Conservation (phyloP, 306 rosid species). For the Mimosa pudica region DNA sequence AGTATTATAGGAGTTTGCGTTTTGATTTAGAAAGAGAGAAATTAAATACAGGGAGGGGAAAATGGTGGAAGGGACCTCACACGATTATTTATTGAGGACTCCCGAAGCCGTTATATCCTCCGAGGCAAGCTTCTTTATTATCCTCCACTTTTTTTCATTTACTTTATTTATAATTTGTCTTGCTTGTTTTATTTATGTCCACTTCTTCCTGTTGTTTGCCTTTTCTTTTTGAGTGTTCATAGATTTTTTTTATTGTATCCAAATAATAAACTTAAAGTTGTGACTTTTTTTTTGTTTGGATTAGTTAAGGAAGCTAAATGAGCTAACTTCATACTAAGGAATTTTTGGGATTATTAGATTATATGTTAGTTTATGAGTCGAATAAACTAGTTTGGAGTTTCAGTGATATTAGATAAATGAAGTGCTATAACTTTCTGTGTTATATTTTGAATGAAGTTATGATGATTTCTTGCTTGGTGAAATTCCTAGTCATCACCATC, state of each 20-base stretch:
- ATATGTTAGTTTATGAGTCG: too few relatives aligned
- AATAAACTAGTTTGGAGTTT: too few relatives aligned
- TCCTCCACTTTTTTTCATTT: not conserved
- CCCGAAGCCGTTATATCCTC: slow-evolving; percentile 70
- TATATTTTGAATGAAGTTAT: not conserved
- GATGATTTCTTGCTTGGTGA: not conserved
- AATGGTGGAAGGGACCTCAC: slow-evolving; percentile 70
- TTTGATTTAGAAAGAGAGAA: not conserved
- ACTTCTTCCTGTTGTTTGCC: not conserved
- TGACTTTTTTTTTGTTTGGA: too few relatives aligned
- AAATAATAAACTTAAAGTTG: not conserved
- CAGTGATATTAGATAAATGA: not conserved
- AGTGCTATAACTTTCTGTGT: slow-evolving; percentile 1
- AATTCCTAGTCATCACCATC: not conserved
- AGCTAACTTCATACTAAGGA: too few relatives aligned
- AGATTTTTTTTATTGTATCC: not conserved
- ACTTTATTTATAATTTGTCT: not conserved
- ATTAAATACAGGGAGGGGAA: slow-evolving; percentile 12
- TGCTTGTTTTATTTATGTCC: not conserved
- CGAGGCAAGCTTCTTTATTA: slow-evolving; percentile 56
- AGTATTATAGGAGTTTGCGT: not conserved
- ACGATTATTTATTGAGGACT: slow-evolving; percentile 50
- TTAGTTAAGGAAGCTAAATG: too few relatives aligned
- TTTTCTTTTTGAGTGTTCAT: slow-evolving; percentile 20
- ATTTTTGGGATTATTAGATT: too few relatives aligned